phyloP scores from a whole-genome alignment of 352 stramenopile genomes.

The Globisporangium sylvaticum region DNA sequence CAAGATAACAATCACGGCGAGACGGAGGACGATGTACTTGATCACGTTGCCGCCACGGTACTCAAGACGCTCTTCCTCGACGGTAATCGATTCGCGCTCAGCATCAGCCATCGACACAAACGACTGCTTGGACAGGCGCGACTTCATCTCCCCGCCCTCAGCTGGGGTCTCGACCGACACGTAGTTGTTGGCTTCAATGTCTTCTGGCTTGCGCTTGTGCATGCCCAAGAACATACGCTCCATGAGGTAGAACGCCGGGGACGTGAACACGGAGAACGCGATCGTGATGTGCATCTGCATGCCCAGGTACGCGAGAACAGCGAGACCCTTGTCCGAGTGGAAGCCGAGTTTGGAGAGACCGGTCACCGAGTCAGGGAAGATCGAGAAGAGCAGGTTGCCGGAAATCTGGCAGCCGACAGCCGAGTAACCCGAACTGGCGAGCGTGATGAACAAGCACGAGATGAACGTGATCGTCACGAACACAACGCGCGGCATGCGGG shows the following conservation, averaged over 20 bases:
- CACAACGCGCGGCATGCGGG: constrained; percentile 28
- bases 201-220: constrained; percentile 9
- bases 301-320: constrained; percentile 15
- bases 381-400: constrained; percentile 28
- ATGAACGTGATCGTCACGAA: constrained; percentile 24
- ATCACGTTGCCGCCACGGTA: constrained; percentile 15
- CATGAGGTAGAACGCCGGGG: constrained; percentile 23
- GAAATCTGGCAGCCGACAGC: constrained; percentile 47
- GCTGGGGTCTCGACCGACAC: constrained; percentile 1
- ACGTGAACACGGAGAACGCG: constrained; percentile 22
- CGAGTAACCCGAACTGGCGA: constrained; percentile 30
- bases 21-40: constrained; percentile 19
- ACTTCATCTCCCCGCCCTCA: background rate
- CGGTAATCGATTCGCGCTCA: constrained; percentile 5
- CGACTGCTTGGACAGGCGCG: constrained; percentile 6
- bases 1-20: constrained; percentile 18
- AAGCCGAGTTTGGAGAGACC: constrained; percentile 30
- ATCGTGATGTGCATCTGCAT: constrained; percentile 33
- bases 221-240: constrained; percentile 25
- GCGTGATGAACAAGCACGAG: constrained; percentile 19
- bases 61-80: constrained; percentile 9
- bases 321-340: constrained; percentile 10
- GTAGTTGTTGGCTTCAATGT: constrained; percentile 2
- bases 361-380: constrained; percentile 28
- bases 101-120: constrained; percentile 6